Evolutionary conservation across 768 basidiomycete genomes (phyloP), one percentile per base, ranked within the genome.

Genomic region (Russula sp.): DNA sequence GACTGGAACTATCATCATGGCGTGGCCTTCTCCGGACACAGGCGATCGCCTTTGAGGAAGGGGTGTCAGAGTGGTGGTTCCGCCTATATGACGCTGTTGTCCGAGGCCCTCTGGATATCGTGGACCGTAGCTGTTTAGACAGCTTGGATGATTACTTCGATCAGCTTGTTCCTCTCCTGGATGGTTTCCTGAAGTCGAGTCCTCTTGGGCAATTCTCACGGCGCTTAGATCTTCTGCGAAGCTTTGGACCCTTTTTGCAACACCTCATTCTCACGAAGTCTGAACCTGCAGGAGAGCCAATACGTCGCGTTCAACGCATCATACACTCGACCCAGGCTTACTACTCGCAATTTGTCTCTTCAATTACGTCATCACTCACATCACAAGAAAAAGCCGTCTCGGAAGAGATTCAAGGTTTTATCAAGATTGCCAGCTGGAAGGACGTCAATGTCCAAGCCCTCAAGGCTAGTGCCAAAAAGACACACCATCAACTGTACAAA

Each of bases 351-450:
- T 93, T 87, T 73, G 72, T 78, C 20, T 67, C 76, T 0, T 72
- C 76, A 14, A 72, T 94, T 32, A 70, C 75, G 2, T 70, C 75
- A 2, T 78, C 78, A n/a, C 75, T 97, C 32, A 69, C 72, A 3
- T 74, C 80, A 20, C 87, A 90, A 71, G 83, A 87, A 56, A 75
- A 73, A 0, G 71, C 69, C 0, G 73, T 97, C 36, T 93, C 98
- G 75, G 89, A 86, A 69, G 90, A 95, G 61, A 82, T 98, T 57
- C 83, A 80, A 63, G 86, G 83, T 50, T 88, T 94, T 72, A 88
- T 98, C 79, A 96, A 94, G 74, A 80, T 99, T 51, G 97, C 97
- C 2, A 98, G 94, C 71, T 98, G 97, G 97, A 97, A 91, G 75
- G 97, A 99, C 72, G 79, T 94, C 72, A 99, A 98, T 71, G 90